These are phyloP conservation scores for Kluyveromyces wickerhamii DNA, from an alignment of 805 yeast species.

Conservation along the genomic window DNA sequence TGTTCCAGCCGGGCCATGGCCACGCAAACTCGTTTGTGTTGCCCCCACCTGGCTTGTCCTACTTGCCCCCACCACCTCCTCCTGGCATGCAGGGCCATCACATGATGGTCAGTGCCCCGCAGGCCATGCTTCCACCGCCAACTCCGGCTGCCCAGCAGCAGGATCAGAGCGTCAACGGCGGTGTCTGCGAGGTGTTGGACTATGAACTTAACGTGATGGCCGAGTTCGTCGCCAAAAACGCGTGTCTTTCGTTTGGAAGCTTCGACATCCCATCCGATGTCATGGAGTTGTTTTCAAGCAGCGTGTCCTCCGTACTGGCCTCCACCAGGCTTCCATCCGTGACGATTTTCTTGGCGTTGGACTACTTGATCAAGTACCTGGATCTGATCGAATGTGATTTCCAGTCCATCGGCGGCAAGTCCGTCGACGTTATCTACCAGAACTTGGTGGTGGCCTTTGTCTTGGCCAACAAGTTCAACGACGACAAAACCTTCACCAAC, in stretches of 20 bases:
- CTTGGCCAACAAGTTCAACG: slow-evolving; percentile 88
- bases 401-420: slow-evolving; percentile 23
- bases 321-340: slow-evolving; percentile 86
- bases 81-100: slow-evolving; percentile 4
- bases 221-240: slow-evolving; percentile 66
- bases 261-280: slow-evolving; percentile 24
- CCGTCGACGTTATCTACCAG: slow-evolving; percentile 40
- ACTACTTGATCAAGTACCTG: slow-evolving; percentile 63
- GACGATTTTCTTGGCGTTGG: slow-evolving; percentile 71
- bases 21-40: slow-evolving; percentile 11
- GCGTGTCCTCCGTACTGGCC: slow-evolving; percentile 59
- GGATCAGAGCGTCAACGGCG: slow-evolving; percentile 42
- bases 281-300: slow-evolving; percentile 41
- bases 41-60: slow-evolving; percentile 20
- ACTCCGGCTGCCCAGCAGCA: slow-evolving; percentile 5
- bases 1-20: slow-evolving; percentile 6
- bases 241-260: slow-evolving; percentile 59
- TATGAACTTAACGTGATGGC: slow-evolving; percentile 76
- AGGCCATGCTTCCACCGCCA: slow-evolving; percentile 11
- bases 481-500: slow-evolving; percentile 93
- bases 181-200: slow-evolving; percentile 69
- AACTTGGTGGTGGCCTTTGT: slow-evolving; percentile 62
- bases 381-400: slow-evolving; percentile 31
- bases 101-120: slow-evolving; percentile 6
- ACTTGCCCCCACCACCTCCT: slow-evolving; percentile 7